These are phyloP conservation scores for Trifolium dubium DNA, from an alignment of 306 rosid species.

Conservation along the genomic window DNA sequence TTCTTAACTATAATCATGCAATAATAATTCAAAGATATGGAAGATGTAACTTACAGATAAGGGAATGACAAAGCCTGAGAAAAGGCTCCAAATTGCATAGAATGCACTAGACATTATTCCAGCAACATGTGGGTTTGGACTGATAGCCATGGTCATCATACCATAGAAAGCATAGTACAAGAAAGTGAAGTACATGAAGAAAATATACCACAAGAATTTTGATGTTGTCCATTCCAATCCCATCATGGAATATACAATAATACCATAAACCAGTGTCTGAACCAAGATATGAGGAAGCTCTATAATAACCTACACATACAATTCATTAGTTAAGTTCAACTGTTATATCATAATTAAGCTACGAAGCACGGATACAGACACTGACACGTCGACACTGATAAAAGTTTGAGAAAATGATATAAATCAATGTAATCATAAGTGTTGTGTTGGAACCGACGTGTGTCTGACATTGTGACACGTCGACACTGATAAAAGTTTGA, in stretches of 20 bases:
- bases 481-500: too few relatives aligned
- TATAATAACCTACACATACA: slow-evolving; percentile 60
- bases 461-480: too few relatives aligned
- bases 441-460: too few relatives aligned
- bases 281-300: slow-evolving; percentile 71
- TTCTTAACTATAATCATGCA: background rate
- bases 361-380: too few relatives aligned
- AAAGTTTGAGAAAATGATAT: too few relatives aligned
- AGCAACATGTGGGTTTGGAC: slow-evolving; percentile 69
- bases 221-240: slow-evolving; percentile 69
- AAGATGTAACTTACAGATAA: slow-evolving; percentile 56
- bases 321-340: slow-evolving; percentile 8
- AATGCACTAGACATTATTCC: slow-evolving; percentile 63
- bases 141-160: slow-evolving; percentile 83
- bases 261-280: slow-evolving; percentile 67
- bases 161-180: slow-evolving; percentile 78
- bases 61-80: slow-evolving; percentile 81
- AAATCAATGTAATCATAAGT: too few relatives aligned
- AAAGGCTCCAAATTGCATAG: slow-evolving; percentile 75
- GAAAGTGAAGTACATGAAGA: slow-evolving; percentile 79
- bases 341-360: background rate
- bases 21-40: background rate
- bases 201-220: slow-evolving; percentile 81
- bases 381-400: too few relatives aligned
- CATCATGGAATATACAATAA: slow-evolving; percentile 75